Percentiles rank a stretch among this genome's conserved stretches.
These are phyloP conservation scores for Macadamia integrifolia DNA, from an alignment of 164 flowering plant genomes.

Conservation along the genomic window DNA sequence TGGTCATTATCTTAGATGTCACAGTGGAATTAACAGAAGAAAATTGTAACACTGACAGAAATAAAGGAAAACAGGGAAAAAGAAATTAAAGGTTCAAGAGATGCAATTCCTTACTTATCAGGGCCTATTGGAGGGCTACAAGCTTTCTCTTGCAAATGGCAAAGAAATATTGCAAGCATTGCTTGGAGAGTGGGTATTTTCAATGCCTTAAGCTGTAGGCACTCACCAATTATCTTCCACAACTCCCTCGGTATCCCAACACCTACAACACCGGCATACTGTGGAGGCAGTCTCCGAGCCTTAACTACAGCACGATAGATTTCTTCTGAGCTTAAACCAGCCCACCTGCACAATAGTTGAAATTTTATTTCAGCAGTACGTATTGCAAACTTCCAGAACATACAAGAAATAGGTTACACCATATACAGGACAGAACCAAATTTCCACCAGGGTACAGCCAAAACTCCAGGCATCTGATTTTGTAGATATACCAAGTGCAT, in stretches of 20 bases:
- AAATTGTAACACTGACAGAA: background rate
- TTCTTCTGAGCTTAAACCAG: constrained; percentile 89
- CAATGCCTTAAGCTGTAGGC: constrained; percentile 85
- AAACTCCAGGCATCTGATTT: constrained; percentile 99
- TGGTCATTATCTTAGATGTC: background rate
- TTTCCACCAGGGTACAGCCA: constrained; percentile 96
- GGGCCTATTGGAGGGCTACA: constrained; percentile 94
- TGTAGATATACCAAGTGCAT: constrained; percentile 80
- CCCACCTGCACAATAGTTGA: constrained; percentile 61
- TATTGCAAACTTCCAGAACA: constrained; percentile 3
- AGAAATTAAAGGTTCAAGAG: constrained; percentile 4
- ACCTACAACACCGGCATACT: constrained; percentile 96
- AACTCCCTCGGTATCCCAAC: constrained; percentile 95
- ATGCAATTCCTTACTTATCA: constrained; percentile 57
- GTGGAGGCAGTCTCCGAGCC: constrained; percentile 76
- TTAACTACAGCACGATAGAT: constrained; percentile 83
- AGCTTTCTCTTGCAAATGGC: constrained; percentile 93
- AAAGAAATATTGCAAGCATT: constrained; percentile 82
- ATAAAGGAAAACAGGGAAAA: background rate
- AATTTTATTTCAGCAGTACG: constrained; percentile 6
- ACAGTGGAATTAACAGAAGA: background rate
- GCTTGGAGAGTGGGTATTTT: constrained; percentile 83
- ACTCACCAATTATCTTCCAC: constrained; percentile 99
- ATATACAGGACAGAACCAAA: constrained; percentile 96
- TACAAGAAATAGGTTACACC: constrained; percentile 6